These are phyloP conservation scores for Gastrolobium villosum DNA, from an alignment of 306 rosid genomes.

Conservation along the genomic window DNA sequence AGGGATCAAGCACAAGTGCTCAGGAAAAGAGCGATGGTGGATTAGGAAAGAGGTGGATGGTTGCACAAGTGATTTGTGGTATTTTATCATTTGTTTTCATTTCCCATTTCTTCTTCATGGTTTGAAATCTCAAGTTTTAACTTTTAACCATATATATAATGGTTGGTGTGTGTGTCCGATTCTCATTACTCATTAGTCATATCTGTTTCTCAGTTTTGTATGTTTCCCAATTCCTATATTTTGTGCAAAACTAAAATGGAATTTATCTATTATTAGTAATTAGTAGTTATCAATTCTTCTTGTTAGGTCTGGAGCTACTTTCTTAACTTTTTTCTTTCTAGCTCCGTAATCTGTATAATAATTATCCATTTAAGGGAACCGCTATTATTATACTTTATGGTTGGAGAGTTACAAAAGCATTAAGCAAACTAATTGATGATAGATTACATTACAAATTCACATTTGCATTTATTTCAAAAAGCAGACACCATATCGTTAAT, in stretches of 20 bases:
- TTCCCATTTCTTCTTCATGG: constrained; percentile 44
- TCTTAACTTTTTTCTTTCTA: constrained; percentile 17
- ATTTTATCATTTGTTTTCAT: constrained; percentile 55
- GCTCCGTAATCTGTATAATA: background rate
- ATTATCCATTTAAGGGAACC: too few species aligned
- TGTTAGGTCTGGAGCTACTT: background rate
- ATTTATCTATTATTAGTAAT: background rate
- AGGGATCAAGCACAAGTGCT: constrained; percentile 49
- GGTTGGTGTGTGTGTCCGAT: background rate
- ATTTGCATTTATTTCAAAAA: background rate
- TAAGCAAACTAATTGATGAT: background rate
- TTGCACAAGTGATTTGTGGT: constrained; percentile 49
- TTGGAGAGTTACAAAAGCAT: too few species aligned
- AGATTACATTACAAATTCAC: background rate
- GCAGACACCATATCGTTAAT: background rate
- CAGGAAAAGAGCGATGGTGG: constrained; percentile 57
- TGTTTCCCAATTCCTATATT: constrained; percentile 16
- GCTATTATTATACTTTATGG: too few species aligned
- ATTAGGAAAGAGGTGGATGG: constrained; percentile 48
- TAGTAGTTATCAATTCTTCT: background rate
- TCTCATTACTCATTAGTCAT: background rate
- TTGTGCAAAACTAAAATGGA: constrained; percentile 19
- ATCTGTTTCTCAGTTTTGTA: background rate
- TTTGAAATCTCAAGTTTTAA: constrained; percentile 46
- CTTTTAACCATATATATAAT: background rate